A percentile compares a stretch with the other conserved stretches of the same genome.
Conservation (phyloP, 805 yeast genomes). For the Starmerella stigmatis region DNA sequence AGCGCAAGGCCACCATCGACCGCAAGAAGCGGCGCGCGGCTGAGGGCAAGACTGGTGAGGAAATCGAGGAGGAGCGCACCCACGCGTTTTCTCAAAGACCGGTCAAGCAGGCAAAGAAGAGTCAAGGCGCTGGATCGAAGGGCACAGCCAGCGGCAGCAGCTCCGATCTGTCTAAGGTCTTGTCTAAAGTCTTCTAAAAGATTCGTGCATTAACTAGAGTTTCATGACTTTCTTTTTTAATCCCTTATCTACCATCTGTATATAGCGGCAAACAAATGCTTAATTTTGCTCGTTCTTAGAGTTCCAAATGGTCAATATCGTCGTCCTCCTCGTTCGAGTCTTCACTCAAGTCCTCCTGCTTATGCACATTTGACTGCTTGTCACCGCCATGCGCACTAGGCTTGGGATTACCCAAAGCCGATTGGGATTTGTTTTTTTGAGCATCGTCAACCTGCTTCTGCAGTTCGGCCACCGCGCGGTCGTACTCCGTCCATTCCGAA, state of each 20-base stretch:
- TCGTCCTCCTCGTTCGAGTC: neutral
- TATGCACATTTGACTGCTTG: neutral
- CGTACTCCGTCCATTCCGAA: conserved; percentile 68
- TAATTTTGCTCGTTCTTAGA: neutral
- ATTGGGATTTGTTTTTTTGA: no score
- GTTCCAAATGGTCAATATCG: neutral
- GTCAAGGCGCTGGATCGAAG: neutral
- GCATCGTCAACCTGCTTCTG: conserved; percentile 10
- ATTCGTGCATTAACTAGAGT: no score
- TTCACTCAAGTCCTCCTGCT: neutral
- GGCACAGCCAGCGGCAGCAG: neutral
- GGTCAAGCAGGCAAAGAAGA: conserved; percentile 29
- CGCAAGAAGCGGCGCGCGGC: conserved; percentile 31
- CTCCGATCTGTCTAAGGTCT: conserved; percentile 19
- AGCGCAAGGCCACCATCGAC: conserved; percentile 60
- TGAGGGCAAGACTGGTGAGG: conserved; percentile 21
- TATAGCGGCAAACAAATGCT: neutral
- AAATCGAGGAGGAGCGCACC: conserved; percentile 29
- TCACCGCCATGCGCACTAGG: neutral
- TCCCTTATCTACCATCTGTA: no score
- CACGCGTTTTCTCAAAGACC: conserved; percentile 63
- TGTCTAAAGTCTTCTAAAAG: conserved; percentile 25
- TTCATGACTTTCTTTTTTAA: no score
- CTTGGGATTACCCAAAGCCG: no score
- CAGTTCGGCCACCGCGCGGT: conserved; percentile 38